phyloP scores from a whole-genome alignment of 2,329 filamentous ascomycete genomes.

The Bimuria novae-zelandiae region DNA sequence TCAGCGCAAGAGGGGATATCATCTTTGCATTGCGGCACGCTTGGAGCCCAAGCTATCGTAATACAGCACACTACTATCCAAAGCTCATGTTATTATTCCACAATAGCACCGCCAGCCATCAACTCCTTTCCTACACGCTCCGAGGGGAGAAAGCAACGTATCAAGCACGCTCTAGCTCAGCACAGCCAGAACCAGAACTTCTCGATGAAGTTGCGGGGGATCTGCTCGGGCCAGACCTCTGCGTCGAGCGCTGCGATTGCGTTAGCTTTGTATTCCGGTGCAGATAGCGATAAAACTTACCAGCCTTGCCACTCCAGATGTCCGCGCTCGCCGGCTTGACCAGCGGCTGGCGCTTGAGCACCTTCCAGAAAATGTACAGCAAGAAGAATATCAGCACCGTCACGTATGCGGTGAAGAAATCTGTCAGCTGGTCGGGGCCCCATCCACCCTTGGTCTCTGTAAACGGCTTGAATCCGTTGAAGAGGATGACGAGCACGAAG shows the following conservation, averaged over 20 bases:
- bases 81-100: too few species aligned
- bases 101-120: too few species aligned
- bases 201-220: slow-evolving; percentile 51
- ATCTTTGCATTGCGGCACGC: too few species aligned
- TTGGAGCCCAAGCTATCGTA: too few species aligned
- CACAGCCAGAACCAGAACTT: slow-evolving; percentile 57
- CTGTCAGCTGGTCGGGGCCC: slow-evolving; percentile 42
- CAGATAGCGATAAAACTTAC: not conserved
- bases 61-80: too few species aligned
- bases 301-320: slow-evolving; percentile 53
- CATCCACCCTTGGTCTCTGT: slow-evolving; percentile 46
- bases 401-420: slow-evolving; percentile 59
- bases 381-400: slow-evolving; percentile 47
- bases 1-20: too few species aligned
- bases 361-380: slow-evolving; percentile 67
- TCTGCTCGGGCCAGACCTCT: slow-evolving; percentile 50
- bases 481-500: slow-evolving; percentile 47
- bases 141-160: too few species aligned
- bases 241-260: slow-evolving; percentile 47
- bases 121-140: too few species aligned
- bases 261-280: not conserved
- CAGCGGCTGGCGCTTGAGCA: slow-evolving; percentile 64
- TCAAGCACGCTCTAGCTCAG: too few species aligned
- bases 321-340: slow-evolving; percentile 50
- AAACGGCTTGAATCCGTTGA: slow-evolving; percentile 62